Conservation (phyloP, 2,329 filamentous ascomycete species). For the Periconia digitata region DNA sequence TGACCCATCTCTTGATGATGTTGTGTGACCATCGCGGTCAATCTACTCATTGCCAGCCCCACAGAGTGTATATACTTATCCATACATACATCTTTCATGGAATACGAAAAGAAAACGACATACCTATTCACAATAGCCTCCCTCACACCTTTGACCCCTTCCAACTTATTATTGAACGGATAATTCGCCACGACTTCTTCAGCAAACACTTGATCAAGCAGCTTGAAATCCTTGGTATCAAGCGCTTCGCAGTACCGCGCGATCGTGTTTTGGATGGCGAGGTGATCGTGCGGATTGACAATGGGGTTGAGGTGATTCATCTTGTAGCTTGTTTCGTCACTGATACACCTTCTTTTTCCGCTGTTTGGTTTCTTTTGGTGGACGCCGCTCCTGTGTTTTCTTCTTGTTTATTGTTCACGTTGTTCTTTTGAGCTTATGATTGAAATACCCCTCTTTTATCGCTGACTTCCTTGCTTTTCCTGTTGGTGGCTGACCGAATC, state of each 20-base stretch:
- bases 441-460: no score
- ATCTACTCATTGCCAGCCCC: no score
- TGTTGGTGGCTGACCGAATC: no score
- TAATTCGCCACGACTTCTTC: conserved; percentile 45
- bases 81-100: background rate
- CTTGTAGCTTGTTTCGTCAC: background rate
- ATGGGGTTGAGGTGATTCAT: conserved; percentile 6
- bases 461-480: no score
- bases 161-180: conserved; percentile 38
- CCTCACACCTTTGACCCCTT: conserved; percentile 36
- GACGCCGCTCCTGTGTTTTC: no score
- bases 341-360: background rate
- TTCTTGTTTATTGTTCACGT: no score
- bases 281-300: conserved; percentile 25
- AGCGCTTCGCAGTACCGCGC: conserved; percentile 49
- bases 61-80: background rate
- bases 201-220: conserved; percentile 45
- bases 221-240: conserved; percentile 45
- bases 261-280: conserved; percentile 47
- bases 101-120: background rate
- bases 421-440: no score
- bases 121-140: conserved; percentile 40
- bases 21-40: no score
- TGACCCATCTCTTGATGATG: no score
- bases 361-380: background rate